Base-by-base conservation (phyloP, 352 stramenopile species). In the Sclerospora graminicola region DNA sequence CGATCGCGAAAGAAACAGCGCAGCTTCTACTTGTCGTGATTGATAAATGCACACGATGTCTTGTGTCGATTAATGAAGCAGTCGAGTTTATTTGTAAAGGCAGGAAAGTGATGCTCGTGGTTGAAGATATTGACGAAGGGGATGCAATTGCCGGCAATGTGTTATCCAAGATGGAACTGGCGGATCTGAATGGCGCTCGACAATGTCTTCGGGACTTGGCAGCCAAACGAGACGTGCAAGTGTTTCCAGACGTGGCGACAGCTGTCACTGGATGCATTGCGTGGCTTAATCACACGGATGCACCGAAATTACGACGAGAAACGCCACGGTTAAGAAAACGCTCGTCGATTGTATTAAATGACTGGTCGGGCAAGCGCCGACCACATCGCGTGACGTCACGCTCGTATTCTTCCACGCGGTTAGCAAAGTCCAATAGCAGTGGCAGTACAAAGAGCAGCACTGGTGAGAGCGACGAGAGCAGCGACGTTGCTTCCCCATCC, bases 11-110 rank as follows among this genome's bases (percentile, higher is more conserved):
- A 51, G 80, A 89, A 52, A 77, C 60, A 1, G 84, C 82, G 21
- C 76, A 82, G 37, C 74, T 90, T 19, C 57, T 95, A 32, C 51
- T 95, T 32, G 82, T 95, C 60, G 84, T 95, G 15, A 73, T 95
- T 20, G 77, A 89, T 48, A 66, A 66, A 32, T 47, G 69, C 32
- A 94, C 84, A 13, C 74, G 84, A 23, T 79, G 64, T 23, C 82
- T 94, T 38, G 79, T 92, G 5, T 85, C 60, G 48, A 93, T 94
- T 49, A 87, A 92, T 41, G 84, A 95, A 51, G 65, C 78, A 2
- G 80, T 91, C 20, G 84, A 95, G 57, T 87, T 81, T 57, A 93
- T 92, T 67, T 86, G 73, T 26, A 61, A 68, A 42, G 72, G 74
- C 7, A 64, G 79, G 2, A 74, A 71, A 8, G 57, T 93, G 5